Percentiles rank a stretch among this genome's conserved stretches.
phyloP scores from a whole-genome alignment of 139 green algal species.

The Mychonastes homosphaera region DNA sequence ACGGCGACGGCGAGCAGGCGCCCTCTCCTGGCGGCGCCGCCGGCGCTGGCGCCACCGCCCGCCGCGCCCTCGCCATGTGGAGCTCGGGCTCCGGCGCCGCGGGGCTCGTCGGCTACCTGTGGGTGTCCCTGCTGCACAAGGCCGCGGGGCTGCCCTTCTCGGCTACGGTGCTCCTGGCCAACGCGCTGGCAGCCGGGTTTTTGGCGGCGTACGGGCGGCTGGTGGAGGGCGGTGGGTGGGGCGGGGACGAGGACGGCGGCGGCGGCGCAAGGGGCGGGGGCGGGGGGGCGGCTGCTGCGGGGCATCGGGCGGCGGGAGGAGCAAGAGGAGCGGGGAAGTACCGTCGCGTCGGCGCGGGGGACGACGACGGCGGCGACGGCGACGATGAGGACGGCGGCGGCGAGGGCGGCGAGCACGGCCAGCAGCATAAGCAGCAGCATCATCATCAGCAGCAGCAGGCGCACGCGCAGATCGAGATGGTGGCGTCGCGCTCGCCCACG shows the following conservation, averaged over 20 bases:
- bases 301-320: neutral
- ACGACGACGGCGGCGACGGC: neutral
- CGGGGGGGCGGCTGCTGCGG: neutral
- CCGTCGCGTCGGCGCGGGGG: neutral
- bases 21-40: too few species aligned
- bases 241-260: neutral
- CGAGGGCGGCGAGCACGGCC: neutral
- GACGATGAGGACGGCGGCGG: neutral
- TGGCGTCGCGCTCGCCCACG: too few species aligned
- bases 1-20: too few species aligned
- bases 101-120: constrained; percentile 49
- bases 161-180: constrained; percentile 29
- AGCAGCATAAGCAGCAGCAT: neutral
- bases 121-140: constrained; percentile 35
- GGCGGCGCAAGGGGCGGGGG: neutral
- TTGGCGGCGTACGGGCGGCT: constrained; percentile 19
- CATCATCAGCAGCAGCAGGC: constrained; percentile 6
- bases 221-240: neutral
- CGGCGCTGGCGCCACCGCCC: too few species aligned
- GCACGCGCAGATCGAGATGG: neutral
- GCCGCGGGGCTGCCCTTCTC: constrained; percentile 24
- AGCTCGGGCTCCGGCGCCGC: constrained; percentile 14
- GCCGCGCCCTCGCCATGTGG: too few species aligned
- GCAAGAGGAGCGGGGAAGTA: neutral
- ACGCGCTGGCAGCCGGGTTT: constrained; percentile 12